Conservation (phyloP, 495 filamentous ascomycete genomes). For the Chlorociboria aeruginascens region DNA sequence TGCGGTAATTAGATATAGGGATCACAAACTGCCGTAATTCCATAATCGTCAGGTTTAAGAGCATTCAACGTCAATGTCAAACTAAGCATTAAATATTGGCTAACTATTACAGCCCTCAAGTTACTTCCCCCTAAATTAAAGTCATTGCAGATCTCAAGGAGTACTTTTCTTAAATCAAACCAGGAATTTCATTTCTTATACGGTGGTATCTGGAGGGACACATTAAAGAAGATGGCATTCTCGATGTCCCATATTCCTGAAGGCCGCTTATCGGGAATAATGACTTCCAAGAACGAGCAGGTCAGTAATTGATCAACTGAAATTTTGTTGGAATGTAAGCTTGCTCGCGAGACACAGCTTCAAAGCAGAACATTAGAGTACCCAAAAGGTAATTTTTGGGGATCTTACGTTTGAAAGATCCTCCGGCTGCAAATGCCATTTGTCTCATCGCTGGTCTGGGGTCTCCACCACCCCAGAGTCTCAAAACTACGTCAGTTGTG, state of each 20-base stretch:
- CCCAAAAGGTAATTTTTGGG: too few relatives aligned
- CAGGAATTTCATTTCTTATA: conserved; percentile 20
- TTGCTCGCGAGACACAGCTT: too few relatives aligned
- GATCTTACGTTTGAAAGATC: conserved; percentile 26
- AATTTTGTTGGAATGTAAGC: too few relatives aligned
- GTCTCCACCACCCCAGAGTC: background rate
- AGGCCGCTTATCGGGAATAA: conserved; percentile 8
- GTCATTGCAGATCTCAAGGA: background rate
- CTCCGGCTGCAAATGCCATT: conserved; percentile 27
- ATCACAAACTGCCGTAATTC: background rate
- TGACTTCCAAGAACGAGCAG: too few relatives aligned
- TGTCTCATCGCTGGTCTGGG: background rate
- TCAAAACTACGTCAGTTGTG: background rate
- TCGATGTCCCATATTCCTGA: conserved; percentile 24
- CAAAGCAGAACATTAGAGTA: too few relatives aligned
- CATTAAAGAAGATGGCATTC: conserved; percentile 23
- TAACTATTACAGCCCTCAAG: conserved; percentile 6
- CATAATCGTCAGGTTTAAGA: background rate
- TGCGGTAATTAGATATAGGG: too few relatives aligned
- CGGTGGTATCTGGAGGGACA: background rate
- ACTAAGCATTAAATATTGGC: too few relatives aligned
- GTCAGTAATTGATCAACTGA: too few relatives aligned
- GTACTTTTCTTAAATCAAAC: conserved; percentile 12
- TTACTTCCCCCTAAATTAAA: conserved; percentile 12
- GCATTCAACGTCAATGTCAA: background rate